Conservation (phyloP, 176 grass and related monocot genomes). For the Eragrostis curvula region DNA sequence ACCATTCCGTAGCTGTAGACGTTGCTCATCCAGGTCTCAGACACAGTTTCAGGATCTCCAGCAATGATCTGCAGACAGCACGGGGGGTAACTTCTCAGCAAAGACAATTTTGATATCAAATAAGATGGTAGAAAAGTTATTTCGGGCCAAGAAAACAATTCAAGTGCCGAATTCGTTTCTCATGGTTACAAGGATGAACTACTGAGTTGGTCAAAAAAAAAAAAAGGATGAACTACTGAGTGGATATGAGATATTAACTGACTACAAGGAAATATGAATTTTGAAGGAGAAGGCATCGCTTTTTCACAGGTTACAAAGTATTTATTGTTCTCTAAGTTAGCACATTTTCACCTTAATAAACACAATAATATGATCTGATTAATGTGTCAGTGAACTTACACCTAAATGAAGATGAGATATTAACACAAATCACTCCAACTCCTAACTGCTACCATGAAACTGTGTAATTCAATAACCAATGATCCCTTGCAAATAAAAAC, state of each 20-base stretch:
- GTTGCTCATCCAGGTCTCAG: conserved; percentile 96
- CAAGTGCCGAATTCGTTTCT: not conserved
- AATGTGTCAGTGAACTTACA: not conserved
- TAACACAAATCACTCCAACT: not conserved
- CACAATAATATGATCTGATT: not conserved
- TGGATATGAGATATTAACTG: not conserved
- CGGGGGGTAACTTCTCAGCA: conserved; percentile 25
- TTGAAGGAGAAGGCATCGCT: not conserved
- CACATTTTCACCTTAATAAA: not conserved
- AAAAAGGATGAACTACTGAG: not conserved
- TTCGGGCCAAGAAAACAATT: not conserved
- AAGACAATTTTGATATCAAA: conserved; percentile 27
- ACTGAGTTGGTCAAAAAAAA: too few species aligned
- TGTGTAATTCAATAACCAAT: conserved; percentile 27
- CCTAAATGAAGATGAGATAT: conserved; percentile 3
- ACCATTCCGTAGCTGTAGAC: conserved; percentile 96
- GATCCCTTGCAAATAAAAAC: conserved; percentile 5
- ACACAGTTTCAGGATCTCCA: conserved; percentile 86
- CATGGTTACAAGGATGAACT: not conserved
- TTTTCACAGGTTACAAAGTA: not conserved
- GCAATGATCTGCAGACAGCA: conserved; percentile 74
- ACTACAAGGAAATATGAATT: not conserved
- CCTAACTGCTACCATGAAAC: not conserved
- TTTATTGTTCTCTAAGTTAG: not conserved
- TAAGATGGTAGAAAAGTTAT: not conserved